These are phyloP conservation scores for Cercospora zeina DNA, from an alignment of 2,329 filamentous ascomycete genomes.

Conservation along the genomic window DNA sequence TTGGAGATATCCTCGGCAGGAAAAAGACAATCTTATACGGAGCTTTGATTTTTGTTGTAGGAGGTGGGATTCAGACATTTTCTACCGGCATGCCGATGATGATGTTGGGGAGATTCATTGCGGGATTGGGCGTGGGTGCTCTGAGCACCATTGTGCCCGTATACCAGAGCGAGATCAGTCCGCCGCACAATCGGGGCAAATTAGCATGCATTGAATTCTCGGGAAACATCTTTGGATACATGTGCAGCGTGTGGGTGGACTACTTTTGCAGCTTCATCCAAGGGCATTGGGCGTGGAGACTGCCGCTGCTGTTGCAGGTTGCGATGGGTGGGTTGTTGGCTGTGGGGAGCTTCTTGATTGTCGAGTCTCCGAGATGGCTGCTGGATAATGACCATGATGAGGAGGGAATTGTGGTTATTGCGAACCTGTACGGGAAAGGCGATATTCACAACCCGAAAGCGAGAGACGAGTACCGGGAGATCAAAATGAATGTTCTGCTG, in stretches of 20 bases:
- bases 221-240: constrained; percentile 93
- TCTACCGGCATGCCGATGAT: constrained; percentile 86
- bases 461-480: constrained; percentile 93
- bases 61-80: constrained; percentile 81
- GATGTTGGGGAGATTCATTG: constrained; percentile 56
- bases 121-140: constrained; percentile 54
- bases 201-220: constrained; percentile 97
- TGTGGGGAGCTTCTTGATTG: constrained; percentile 85
- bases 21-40: constrained; percentile 90
- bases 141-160: constrained; percentile 55
- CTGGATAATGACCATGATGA: constrained; percentile 97
- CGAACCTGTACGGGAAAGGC: constrained; percentile 91
- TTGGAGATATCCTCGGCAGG: constrained; percentile 89
- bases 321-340: constrained; percentile 87
- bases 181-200: constrained; percentile 92
- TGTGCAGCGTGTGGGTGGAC: constrained; percentile 96
- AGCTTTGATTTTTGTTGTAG: constrained; percentile 80
- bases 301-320: constrained; percentile 89
- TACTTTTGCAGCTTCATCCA: constrained; percentile 93
- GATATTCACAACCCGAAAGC: constrained; percentile 93
- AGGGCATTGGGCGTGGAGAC: constrained; percentile 81
- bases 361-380: constrained; percentile 96
- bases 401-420: constrained; percentile 97
- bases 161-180: constrained; percentile 66
- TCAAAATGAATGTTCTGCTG: constrained; percentile 96